These are phyloP conservation scores for Erysimum cheiri DNA, from an alignment of 441 rosid species.

Conservation along the genomic window DNA sequence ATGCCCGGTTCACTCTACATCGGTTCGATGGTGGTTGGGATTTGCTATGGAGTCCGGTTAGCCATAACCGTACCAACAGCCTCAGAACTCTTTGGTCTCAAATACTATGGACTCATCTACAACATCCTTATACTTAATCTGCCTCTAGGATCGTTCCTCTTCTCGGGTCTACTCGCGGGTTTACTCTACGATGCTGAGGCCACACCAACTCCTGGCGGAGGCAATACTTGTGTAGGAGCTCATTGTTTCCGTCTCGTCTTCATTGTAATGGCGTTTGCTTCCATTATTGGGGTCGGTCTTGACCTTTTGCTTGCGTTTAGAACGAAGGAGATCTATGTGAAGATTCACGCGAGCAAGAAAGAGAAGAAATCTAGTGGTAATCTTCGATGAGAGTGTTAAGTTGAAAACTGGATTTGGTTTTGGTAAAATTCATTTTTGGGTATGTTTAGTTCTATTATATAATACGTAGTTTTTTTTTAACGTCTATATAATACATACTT, in stretches of 20 bases:
- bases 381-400: slow-evolving; percentile 24
- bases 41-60: slow-evolving; percentile 59
- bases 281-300: slow-evolving; percentile 50
- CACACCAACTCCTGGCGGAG: slow-evolving; percentile 47
- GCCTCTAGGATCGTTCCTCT: slow-evolving; percentile 62
- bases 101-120: slow-evolving; percentile 60
- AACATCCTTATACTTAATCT: slow-evolving; percentile 58
- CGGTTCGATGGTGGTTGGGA: slow-evolving; percentile 58
- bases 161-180: slow-evolving; percentile 64
- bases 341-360: slow-evolving; percentile 47
- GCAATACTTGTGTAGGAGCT: slow-evolving; percentile 61
- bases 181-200: slow-evolving; percentile 58
- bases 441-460: slow-evolving; percentile 17
- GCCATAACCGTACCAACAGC: slow-evolving; percentile 59
- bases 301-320: slow-evolving; percentile 50
- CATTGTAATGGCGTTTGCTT: slow-evolving; percentile 52
- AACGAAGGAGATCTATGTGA: slow-evolving; percentile 50
- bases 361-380: slow-evolving; percentile 25
- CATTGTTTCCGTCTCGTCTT: slow-evolving; percentile 58
- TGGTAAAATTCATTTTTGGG: slow-evolving; percentile 17
- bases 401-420: background rate
- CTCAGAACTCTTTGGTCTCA: slow-evolving; percentile 65
- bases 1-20: slow-evolving; percentile 59
- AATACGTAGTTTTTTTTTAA: background rate
- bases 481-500: background rate